These are phyloP conservation scores for Moelleriella libera DNA, from an alignment of 2,329 filamentous ascomycete genomes.

Conservation along the genomic window DNA sequence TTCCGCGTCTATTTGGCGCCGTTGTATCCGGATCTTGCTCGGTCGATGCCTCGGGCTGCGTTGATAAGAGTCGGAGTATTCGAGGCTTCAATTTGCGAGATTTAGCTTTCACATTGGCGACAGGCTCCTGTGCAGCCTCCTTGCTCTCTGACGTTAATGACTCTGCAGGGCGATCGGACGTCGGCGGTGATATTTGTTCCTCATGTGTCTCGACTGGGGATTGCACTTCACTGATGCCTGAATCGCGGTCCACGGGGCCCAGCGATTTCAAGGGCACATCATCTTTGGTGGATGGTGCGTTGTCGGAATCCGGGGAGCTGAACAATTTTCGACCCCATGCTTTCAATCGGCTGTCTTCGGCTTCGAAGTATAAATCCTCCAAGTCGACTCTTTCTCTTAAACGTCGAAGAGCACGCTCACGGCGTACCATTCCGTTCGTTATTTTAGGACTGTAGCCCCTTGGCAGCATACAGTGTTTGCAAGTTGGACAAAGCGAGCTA, in stretches of 20 bases:
- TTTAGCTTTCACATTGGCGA: slow-evolving; percentile 7
- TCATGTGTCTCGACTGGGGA: background rate
- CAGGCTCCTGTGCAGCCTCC: slow-evolving; percentile 5
- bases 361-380: slow-evolving; percentile 20
- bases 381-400: slow-evolving; percentile 38
- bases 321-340: slow-evolving; percentile 22
- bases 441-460: slow-evolving; percentile 51
- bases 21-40: slow-evolving; percentile 14
- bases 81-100: slow-evolving; percentile 15
- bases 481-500: slow-evolving; percentile 81
- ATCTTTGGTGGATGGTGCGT: slow-evolving; percentile 13
- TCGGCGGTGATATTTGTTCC: background rate
- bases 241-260: background rate
- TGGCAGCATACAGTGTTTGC: slow-evolving; percentile 73
- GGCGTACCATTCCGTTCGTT: slow-evolving; percentile 75
- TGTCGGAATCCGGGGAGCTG: slow-evolving; percentile 9
- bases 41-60: slow-evolving; percentile 18
- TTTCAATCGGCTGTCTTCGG: slow-evolving; percentile 19
- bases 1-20: slow-evolving; percentile 18
- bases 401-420: slow-evolving; percentile 55
- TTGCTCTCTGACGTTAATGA: slow-evolving; percentile 6
- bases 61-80: slow-evolving; percentile 19
- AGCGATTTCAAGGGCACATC: slow-evolving; percentile 2
- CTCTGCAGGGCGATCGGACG: slow-evolving; percentile 1
- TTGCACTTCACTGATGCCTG: background rate